These are phyloP conservation scores for Graphiopsis chlorocephala DNA, from an alignment of 2,329 filamentous ascomycete genomes.

Conservation along the genomic window DNA sequence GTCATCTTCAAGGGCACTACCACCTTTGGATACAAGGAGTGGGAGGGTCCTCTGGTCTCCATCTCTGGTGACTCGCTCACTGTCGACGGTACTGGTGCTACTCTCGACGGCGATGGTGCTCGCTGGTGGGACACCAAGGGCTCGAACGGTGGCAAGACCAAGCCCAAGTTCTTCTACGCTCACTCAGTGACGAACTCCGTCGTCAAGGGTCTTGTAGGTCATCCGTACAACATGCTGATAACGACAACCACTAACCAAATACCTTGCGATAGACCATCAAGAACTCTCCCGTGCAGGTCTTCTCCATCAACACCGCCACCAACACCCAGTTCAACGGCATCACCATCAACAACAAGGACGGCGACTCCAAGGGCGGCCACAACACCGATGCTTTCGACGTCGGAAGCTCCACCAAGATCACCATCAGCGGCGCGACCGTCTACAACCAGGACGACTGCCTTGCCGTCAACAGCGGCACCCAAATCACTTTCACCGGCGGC, in stretches of 20 bases:
- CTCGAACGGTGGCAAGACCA: conserved; percentile 58
- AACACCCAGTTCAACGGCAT: conserved; percentile 49
- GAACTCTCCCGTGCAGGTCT: conserved; percentile 56
- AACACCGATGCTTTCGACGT: conserved; percentile 35
- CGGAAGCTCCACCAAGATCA: conserved; percentile 23
- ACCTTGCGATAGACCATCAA: conserved; percentile 39
- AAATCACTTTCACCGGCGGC: conserved; percentile 42
- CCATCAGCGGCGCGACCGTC: conserved; percentile 27
- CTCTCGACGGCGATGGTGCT: conserved; percentile 57
- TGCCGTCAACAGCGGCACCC: conserved; percentile 38
- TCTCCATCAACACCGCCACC: conserved; percentile 45
- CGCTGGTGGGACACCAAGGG: conserved; percentile 63
- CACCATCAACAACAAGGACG: conserved; percentile 57
- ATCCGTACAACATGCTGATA: not conserved
- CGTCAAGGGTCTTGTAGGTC: conserved; percentile 2
- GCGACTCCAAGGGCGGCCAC: conserved; percentile 38
- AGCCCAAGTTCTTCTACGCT: conserved; percentile 63
- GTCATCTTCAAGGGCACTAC: conserved; percentile 65
- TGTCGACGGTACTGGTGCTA: conserved; percentile 54
- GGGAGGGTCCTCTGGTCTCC: conserved; percentile 62
- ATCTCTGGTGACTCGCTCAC: conserved; percentile 57
- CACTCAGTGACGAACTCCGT: conserved; percentile 42
- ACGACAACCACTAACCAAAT: not conserved
- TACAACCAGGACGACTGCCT: conserved; percentile 33
- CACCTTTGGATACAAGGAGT: conserved; percentile 64